phyloP scores from a whole-genome alignment of 208 protist species.

The Acanthamoeba rhysodes region DNA sequence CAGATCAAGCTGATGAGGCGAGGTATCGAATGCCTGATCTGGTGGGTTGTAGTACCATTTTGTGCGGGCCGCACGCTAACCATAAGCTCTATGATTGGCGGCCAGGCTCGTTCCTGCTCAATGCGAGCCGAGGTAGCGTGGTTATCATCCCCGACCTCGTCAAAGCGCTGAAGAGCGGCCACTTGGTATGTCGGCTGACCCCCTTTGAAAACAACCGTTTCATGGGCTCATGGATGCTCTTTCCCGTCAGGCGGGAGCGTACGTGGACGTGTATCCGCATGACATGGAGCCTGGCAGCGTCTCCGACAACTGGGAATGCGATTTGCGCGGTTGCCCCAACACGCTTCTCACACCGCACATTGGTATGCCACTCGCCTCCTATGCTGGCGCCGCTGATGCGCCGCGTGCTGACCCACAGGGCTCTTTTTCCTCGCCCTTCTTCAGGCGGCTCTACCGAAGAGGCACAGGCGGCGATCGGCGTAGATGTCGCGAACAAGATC shows the following conservation, averaged over 20 bases:
- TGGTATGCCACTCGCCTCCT: slow-evolving; percentile 76
- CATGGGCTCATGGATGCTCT: not conserved
- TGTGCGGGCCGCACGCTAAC: not conserved
- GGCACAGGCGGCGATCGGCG: slow-evolving; percentile 94
- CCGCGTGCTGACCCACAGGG: not conserved
- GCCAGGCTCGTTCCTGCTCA: slow-evolving; percentile 92
- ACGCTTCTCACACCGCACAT: slow-evolving; percentile 96
- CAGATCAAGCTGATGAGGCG: slow-evolving; percentile 92
- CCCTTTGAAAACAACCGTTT: not conserved
- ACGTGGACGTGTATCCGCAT: slow-evolving; percentile 95
- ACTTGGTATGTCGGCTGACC: slow-evolving; percentile 83
- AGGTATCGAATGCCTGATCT: slow-evolving; percentile 51
- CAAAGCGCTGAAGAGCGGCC: slow-evolving; percentile 89
- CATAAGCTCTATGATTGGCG: not conserved
- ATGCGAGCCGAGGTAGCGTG: slow-evolving; percentile 92
- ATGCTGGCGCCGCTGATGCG: not conserved
- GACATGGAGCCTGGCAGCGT: slow-evolving; percentile 90
- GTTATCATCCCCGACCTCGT: slow-evolving; percentile 93
- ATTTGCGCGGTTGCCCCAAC: slow-evolving; percentile 94
- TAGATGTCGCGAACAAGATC: slow-evolving; percentile 93
- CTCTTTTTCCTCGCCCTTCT: not conserved
- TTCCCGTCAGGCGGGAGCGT: slow-evolving; percentile 87
- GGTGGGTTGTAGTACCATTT: not conserved
- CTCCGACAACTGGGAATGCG: slow-evolving; percentile 88
- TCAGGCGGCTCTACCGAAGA: slow-evolving; percentile 94